Conservation (phyloP, 306 rosid species). For the Oemleria cerasiformis region DNA sequence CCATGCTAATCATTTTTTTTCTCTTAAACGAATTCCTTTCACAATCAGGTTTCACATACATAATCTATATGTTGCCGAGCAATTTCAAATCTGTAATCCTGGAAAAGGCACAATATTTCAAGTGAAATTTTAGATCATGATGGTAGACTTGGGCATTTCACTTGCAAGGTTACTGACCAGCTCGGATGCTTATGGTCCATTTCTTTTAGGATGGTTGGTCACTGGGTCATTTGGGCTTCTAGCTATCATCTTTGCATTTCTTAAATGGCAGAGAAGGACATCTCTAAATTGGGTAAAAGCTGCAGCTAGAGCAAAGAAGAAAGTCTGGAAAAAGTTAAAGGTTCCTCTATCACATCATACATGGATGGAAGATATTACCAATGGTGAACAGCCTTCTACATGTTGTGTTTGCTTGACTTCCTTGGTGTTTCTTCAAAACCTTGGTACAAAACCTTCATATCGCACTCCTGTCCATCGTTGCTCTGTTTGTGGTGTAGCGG, state of each 20-base stretch:
- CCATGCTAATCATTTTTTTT: not conserved
- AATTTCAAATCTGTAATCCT: constrained; percentile 8
- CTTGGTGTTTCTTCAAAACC: constrained; percentile 54
- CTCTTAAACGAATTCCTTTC: constrained; percentile 1
- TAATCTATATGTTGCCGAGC: constrained; percentile 9
- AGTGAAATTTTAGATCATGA: constrained; percentile 20
- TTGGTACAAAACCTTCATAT: constrained; percentile 46
- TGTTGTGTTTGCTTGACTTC: constrained; percentile 75
- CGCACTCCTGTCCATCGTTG: constrained; percentile 64
- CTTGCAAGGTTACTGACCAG: constrained; percentile 39
- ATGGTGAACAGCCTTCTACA: constrained; percentile 60
- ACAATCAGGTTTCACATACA: constrained; percentile 37
- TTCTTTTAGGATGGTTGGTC: constrained; percentile 56
- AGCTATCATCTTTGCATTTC: constrained; percentile 51
- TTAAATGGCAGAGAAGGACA: constrained; percentile 67
- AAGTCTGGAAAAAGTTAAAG: constrained; percentile 62
- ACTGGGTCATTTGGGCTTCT: constrained; percentile 63
- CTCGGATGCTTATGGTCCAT: constrained; percentile 40
- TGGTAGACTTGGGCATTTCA: constrained; percentile 43
- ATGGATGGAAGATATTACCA: constrained; percentile 67
- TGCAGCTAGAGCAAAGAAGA: constrained; percentile 71
- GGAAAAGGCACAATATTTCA: constrained; percentile 5
- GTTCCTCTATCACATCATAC: constrained; percentile 58
- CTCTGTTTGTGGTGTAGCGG: constrained; percentile 79
- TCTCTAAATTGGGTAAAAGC: constrained; percentile 72